Evolutionary conservation across 768 basidiomycete genomes (phyloP).

Genomic region (Macrolepiota dolichaula): DNA sequence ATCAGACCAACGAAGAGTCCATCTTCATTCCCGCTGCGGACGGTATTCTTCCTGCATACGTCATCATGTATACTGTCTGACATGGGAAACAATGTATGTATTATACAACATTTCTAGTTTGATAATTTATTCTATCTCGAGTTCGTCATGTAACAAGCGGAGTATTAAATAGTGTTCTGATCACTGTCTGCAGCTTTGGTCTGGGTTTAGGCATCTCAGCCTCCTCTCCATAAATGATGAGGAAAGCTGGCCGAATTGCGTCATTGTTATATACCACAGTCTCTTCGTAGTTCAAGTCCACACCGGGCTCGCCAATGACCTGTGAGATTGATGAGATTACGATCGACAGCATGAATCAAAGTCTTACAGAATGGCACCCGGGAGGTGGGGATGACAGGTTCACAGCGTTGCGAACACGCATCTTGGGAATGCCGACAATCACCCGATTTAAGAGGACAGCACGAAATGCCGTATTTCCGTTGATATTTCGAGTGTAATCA

Average conservation of each 20-base stretch:
- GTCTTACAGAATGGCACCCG: slow-evolving; percentile 57
- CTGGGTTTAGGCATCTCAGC: background rate
- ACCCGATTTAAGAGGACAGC: slow-evolving; percentile 59
- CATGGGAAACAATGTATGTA: slow-evolving; percentile 3
- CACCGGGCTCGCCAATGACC: slow-evolving; percentile 63
- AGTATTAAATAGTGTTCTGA: slow-evolving; percentile 44
- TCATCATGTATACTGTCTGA: slow-evolving; percentile 53
- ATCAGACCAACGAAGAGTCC: slow-evolving; percentile 42
- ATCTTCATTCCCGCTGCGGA: slow-evolving; percentile 53
- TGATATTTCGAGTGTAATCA: slow-evolving; percentile 50
- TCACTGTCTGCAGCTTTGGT: slow-evolving; percentile 26
- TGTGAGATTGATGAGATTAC: slow-evolving; percentile 18
- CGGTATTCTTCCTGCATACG: slow-evolving; percentile 54
- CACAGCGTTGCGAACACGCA: slow-evolving; percentile 45
- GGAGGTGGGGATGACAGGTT: slow-evolving; percentile 47
- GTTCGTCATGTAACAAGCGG: slow-evolving; percentile 38
- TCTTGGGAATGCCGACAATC: slow-evolving; percentile 57
- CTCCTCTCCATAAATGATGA: slow-evolving; percentile 54
- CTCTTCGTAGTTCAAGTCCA: slow-evolving; percentile 65
- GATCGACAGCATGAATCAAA: slow-evolving; percentile 1
- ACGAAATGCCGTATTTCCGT: slow-evolving; percentile 38
- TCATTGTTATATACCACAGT: slow-evolving; percentile 67
- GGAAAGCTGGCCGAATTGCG: slow-evolving; percentile 65
- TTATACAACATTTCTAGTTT: slow-evolving; percentile 8
- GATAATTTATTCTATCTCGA: slow-evolving; percentile 14